phyloP scores from a whole-genome alignment of 345 rosid species.

The Aquilaria malaccensis region DNA sequence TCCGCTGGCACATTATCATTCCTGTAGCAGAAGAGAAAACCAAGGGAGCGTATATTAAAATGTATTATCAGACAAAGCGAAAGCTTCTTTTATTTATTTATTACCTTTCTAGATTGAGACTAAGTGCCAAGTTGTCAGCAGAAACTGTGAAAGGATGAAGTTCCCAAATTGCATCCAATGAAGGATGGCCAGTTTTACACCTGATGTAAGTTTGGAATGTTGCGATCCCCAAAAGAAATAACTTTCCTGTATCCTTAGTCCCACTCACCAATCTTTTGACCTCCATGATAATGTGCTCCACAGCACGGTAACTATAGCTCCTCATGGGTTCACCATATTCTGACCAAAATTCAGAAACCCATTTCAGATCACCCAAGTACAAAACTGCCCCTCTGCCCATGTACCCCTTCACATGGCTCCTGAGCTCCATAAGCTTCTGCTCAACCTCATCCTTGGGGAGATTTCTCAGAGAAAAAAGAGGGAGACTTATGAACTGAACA shows the following conservation, averaged over 20 bases:
- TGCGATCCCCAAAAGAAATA: slow-evolving; percentile 51
- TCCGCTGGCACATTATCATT: not conserved
- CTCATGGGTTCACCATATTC: slow-evolving; percentile 39
- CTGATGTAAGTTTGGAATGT: slow-evolving; percentile 47
- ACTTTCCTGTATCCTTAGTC: slow-evolving; percentile 25
- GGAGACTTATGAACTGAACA: slow-evolving; percentile 41
- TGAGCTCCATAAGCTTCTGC: slow-evolving; percentile 45
- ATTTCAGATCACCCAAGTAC: slow-evolving; percentile 59
- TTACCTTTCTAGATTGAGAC: slow-evolving; percentile 53
- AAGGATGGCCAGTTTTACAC: slow-evolving; percentile 58
- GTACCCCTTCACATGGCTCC: slow-evolving; percentile 37
- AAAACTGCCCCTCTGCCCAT: slow-evolving; percentile 39
- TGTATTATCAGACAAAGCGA: too few species aligned
- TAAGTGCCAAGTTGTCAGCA: slow-evolving; percentile 46
- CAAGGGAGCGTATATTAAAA: too few species aligned
- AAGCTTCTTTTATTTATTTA: too few species aligned
- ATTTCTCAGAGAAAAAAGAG: slow-evolving; percentile 40
- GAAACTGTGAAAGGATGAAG: slow-evolving; percentile 48
- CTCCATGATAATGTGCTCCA: slow-evolving; percentile 52
- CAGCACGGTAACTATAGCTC: slow-evolving; percentile 24
- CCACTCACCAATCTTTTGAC: slow-evolving; percentile 41
- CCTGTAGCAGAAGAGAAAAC: too few species aligned
- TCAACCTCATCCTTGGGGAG: slow-evolving; percentile 47
- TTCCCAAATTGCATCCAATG: slow-evolving; percentile 51
- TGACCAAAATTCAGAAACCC: slow-evolving; percentile 55